Conservation (phyloP, 257 asterid species). For the Apocynum venetum region DNA sequence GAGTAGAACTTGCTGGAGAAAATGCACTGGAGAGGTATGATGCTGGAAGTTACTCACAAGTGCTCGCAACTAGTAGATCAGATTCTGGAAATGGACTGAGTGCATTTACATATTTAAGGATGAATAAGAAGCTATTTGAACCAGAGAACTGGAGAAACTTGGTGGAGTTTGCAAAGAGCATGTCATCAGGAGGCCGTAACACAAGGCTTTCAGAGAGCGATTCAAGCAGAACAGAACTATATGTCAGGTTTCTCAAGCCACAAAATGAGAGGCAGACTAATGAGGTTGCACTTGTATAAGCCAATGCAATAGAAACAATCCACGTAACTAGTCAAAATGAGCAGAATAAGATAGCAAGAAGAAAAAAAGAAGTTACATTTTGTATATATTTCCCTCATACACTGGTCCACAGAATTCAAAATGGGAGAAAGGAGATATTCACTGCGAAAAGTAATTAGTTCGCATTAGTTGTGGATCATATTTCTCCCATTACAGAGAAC, state of each 20-base stretch:
- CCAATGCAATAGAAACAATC: slow-evolving; percentile 16
- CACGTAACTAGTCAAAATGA: slow-evolving; percentile 3
- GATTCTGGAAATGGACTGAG: slow-evolving; percentile 61
- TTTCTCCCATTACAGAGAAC: slow-evolving; percentile 6
- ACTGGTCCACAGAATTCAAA: slow-evolving; percentile 1
- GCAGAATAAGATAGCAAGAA: not conserved
- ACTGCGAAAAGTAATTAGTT: not conserved
- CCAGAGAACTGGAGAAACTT: slow-evolving; percentile 75
- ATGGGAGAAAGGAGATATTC: not conserved
- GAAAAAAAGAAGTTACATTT: not conserved
- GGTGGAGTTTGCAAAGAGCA: slow-evolving; percentile 63
- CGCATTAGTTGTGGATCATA: not conserved
- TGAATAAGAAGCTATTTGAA: slow-evolving; percentile 78
- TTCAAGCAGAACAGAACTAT: slow-evolving; percentile 58
- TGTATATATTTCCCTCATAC: not conserved
- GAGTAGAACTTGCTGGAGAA: slow-evolving; percentile 76
- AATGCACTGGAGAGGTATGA: slow-evolving; percentile 91
- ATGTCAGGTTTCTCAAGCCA: slow-evolving; percentile 56
- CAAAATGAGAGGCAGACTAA: slow-evolving; percentile 26
- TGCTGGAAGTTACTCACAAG: slow-evolving; percentile 60
- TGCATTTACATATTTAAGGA: slow-evolving; percentile 76
- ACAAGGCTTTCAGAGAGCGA: slow-evolving; percentile 54
- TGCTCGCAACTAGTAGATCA: slow-evolving; percentile 63
- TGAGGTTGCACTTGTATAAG: slow-evolving; percentile 58
- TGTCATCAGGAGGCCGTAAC: slow-evolving; percentile 66